Evolutionary conservation across 2,329 filamentous ascomycete genomes (phyloP), one percentile per base, ranked within the genome.

Genomic region (Ceratocystis alfenasii): DNA sequence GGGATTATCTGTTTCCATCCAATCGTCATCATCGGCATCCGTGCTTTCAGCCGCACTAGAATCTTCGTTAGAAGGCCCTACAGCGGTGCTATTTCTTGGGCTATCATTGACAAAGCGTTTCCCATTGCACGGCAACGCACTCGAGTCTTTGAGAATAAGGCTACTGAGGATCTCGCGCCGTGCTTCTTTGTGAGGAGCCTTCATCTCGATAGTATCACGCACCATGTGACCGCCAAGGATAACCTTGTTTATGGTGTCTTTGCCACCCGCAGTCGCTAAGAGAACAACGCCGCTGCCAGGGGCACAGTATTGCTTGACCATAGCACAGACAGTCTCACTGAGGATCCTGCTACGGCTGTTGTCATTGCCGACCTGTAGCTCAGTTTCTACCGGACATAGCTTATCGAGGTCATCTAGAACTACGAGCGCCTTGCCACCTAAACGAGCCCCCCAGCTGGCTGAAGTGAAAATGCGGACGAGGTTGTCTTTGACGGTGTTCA

Each of bases 391-490:
- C 0, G 94, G 93, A 72, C 93, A 97, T 1, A 99, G 80, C 72
- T 90, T 90, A 75, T 99, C 94, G 5, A 99, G 77, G 72, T 99
- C 94, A 72, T 99, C 94, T 1, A 99, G 79, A 62, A 99, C 84
- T 22, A 99, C 89, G 2, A 97, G 74, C 0, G 92, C 84, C 69
- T 85, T 87, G 3, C 94, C 94, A 25, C 91, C 92, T 0, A 94
- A 81, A 68, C 93, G 83, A 45, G 93, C 90, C 46, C 90, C 91
- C 94, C 94, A 99, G 53, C 89, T 87, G 2, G 94, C 94, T 22
- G 85, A 83, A 79, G 94, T 90, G 73, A 99, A 97, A 1, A 95
- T 76, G 17, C 90, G 84, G 63, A 84, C 87, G 4, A 99, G 76
- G 0, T 86, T 94, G 72, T 97, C 93, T 72, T 95, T 96, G 75